A percentile compares a stretch with the other conserved stretches of the same genome.
phyloP scores from a whole-genome alignment of 257 asterid species.

The Penstemon eatonii region DNA sequence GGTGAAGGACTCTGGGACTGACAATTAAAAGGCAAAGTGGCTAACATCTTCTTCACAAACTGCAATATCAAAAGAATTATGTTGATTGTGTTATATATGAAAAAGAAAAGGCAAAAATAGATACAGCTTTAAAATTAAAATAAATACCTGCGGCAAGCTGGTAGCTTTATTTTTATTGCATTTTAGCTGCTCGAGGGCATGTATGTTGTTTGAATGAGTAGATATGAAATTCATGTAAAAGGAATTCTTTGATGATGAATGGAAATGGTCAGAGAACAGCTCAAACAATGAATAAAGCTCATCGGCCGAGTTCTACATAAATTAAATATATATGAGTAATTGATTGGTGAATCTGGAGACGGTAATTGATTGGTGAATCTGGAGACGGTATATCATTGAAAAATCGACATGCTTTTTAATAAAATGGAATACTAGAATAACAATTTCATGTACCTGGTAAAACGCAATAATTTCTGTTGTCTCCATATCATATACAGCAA shows the following conservation, averaged over 20 bases:
- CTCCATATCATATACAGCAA: conserved; percentile 98
- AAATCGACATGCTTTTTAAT: background rate
- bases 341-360: background rate
- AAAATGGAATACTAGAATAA: conserved; percentile 4
- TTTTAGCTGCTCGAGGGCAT: conserved; percentile 77
- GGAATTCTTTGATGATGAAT: conserved; percentile 71
- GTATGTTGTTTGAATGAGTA: conserved; percentile 80
- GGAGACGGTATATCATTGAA: background rate
- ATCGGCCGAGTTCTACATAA: conserved; percentile 82
- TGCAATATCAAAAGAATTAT: conserved; percentile 36
- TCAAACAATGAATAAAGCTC: conserved; percentile 85
- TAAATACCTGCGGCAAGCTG: conserved; percentile 75
- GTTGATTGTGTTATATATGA: background rate
- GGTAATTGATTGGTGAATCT: background rate
- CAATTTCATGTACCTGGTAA: conserved; percentile 59
- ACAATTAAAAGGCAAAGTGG: conserved; percentile 71
- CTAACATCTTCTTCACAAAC: conserved; percentile 88
- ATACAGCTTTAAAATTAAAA: conserved; percentile 22
- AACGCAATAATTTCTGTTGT: conserved; percentile 86
- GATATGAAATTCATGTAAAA: conserved; percentile 72
- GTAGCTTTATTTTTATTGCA: conserved; percentile 66
- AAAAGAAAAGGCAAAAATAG: background rate
- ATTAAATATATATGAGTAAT: background rate
- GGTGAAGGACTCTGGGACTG: conserved; percentile 99
- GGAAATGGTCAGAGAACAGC: conserved; percentile 80